phyloP scores from a whole-genome alignment of 2,329 filamentous ascomycete species.

The Clarireedia monteithiana region DNA sequence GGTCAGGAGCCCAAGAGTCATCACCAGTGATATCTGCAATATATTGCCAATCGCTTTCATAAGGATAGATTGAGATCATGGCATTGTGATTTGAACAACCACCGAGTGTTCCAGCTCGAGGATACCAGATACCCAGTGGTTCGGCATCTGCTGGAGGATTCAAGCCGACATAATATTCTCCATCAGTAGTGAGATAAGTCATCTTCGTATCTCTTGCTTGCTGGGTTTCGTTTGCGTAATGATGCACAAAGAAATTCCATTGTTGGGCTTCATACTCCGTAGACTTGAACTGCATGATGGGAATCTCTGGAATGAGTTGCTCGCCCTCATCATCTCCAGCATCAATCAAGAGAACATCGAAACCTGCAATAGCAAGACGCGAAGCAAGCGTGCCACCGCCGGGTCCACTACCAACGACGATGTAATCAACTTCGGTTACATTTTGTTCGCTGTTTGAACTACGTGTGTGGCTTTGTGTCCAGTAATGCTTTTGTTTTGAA shows the following conservation, averaged over 20 bases:
- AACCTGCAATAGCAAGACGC: slow-evolving; percentile 42
- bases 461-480: slow-evolving; percentile 1
- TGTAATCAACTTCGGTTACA: slow-evolving; percentile 34
- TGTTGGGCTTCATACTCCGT: slow-evolving; percentile 38
- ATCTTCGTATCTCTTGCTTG: slow-evolving; percentile 16
- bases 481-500: slow-evolving; percentile 2
- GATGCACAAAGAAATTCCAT: slow-evolving; percentile 40
- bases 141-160: slow-evolving; percentile 20
- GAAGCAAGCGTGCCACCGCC: slow-evolving; percentile 43
- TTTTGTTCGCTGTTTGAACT: neutral
- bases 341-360: slow-evolving; percentile 44
- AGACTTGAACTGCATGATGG: slow-evolving; percentile 38
- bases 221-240: slow-evolving; percentile 14
- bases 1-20: slow-evolving; percentile 24
- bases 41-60: slow-evolving; percentile 20
- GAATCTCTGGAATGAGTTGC: slow-evolving; percentile 36
- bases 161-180: slow-evolving; percentile 21
- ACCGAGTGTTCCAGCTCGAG: slow-evolving; percentile 27
- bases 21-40: slow-evolving; percentile 21
- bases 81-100: slow-evolving; percentile 24
- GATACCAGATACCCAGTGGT: slow-evolving; percentile 26
- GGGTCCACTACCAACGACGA: slow-evolving; percentile 45
- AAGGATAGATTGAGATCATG: slow-evolving; percentile 16
- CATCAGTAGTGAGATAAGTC: slow-evolving; percentile 32
- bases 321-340: slow-evolving; percentile 43